Evolutionary conservation across 2,329 filamentous ascomycete genomes (phyloP).

Genomic region (Neoarthrinium moseri): DNA sequence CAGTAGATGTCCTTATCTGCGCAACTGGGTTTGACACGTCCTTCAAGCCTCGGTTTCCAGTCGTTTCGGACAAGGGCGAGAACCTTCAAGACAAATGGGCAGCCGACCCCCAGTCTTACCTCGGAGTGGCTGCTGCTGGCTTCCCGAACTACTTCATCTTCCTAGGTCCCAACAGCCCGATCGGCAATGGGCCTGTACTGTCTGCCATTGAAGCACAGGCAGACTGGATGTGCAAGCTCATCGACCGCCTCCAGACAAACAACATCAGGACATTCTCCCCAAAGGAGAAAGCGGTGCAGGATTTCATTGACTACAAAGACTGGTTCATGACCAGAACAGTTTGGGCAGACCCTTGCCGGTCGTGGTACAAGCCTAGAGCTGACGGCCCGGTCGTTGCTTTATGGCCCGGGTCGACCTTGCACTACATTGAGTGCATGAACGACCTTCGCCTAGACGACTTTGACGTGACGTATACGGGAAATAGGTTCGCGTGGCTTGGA

Average conservation of each 20-base stretch:
- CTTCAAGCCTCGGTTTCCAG: conserved; percentile 31
- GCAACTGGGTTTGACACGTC: conserved; percentile 20
- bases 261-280: conserved; percentile 43
- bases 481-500: conserved; percentile 37
- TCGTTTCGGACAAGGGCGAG: conserved; percentile 37
- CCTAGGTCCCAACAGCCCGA: conserved; percentile 38
- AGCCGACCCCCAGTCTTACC: conserved; percentile 20
- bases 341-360: conserved; percentile 42
- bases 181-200: conserved; percentile 33
- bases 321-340: conserved; percentile 43
- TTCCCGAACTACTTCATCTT: conserved; percentile 31
- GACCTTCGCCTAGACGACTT: conserved; percentile 46
- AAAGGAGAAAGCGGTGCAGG: conserved; percentile 43
- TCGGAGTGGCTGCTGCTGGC: conserved; percentile 25
- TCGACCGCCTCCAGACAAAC: conserved; percentile 48
- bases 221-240: conserved; percentile 48
- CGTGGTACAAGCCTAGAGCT: conserved; percentile 50
- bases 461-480: conserved; percentile 36
- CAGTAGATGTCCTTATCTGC: conserved; percentile 29
- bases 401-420: conserved; percentile 44
- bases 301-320: conserved; percentile 48
- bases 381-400: conserved; percentile 25
- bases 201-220: conserved; percentile 40
- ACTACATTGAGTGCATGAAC: conserved; percentile 46
- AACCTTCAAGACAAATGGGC: conserved; percentile 25